A percentile compares a stretch with the other conserved stretches of the same genome.
phyloP scores from a whole-genome alignment of 1,284 basidiomycete genomes.

The Ceratobasidium papillatum region DNA sequence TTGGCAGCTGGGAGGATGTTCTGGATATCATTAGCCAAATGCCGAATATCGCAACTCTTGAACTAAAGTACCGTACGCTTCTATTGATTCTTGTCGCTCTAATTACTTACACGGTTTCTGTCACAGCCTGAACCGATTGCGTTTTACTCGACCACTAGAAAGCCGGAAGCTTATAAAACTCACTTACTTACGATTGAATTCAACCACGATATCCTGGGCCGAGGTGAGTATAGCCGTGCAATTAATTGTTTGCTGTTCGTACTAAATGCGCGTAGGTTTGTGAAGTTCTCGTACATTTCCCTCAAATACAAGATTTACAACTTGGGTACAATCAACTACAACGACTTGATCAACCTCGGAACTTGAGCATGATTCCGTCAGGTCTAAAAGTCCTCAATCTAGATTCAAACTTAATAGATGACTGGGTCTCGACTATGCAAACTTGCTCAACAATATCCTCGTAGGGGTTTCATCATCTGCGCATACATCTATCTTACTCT shows the following conservation, averaged over 20 bases:
- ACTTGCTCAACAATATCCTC: conserved; percentile 60
- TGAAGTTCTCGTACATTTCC: conserved; percentile 64
- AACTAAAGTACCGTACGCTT: conserved; percentile 72
- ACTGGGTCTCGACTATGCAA: conserved; percentile 66
- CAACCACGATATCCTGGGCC: conserved; percentile 73
- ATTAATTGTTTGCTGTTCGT: neutral
- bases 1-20: conserved; percentile 77
- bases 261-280: conserved; percentile 47
- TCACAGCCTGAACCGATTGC: conserved; percentile 68
- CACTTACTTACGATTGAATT: conserved; percentile 79
- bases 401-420: conserved; percentile 70
- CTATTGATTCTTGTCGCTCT: neutral
- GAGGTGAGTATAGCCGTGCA: conserved; percentile 58
- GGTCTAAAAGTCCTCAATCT: conserved; percentile 72
- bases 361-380: conserved; percentile 41
- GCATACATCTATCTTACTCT: conserved; percentile 29
- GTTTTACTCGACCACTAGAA: conserved; percentile 28
- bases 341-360: conserved; percentile 50
- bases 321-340: conserved; percentile 77
- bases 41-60: conserved; percentile 68
- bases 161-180: conserved; percentile 17
- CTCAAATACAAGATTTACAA: conserved; percentile 70
- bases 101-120: conserved; percentile 31
- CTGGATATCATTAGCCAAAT: conserved; percentile 72
- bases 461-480: conserved; percentile 56